These are phyloP conservation scores for Prunella vulgaris DNA, from an alignment of 257 asterid species.

Conservation along the genomic window DNA sequence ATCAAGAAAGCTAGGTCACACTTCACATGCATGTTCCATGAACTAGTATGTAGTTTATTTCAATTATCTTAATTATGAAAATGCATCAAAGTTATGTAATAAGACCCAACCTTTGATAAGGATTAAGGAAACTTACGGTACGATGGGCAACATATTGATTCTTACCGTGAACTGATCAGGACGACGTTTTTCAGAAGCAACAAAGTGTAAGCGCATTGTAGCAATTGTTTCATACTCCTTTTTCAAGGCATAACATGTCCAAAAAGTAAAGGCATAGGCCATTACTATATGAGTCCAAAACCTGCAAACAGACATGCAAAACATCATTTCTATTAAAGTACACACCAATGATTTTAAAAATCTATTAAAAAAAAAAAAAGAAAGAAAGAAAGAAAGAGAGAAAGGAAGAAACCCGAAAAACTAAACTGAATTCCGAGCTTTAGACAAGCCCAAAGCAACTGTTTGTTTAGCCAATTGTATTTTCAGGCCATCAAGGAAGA, in stretches of 20 bases:
- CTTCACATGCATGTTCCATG: not conserved
- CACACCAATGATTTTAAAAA: not conserved
- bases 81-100: not conserved
- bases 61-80: not conserved
- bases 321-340: conserved; percentile 16
- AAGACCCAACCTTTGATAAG: not conserved
- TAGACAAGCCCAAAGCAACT: not conserved
- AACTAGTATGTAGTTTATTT: not conserved
- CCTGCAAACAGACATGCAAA: conserved; percentile 40
- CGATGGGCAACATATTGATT: conserved; percentile 12
- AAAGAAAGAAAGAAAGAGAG: too few species aligned
- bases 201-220: conserved; percentile 82
- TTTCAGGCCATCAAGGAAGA: not conserved
- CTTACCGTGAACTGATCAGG: conserved; percentile 91
- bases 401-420: not conserved
- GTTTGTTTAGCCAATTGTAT: not conserved
- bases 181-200: conserved; percentile 83
- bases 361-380: not conserved
- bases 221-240: conserved; percentile 77
- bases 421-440: not conserved
- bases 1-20: not conserved
- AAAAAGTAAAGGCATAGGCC: conserved; percentile 82
- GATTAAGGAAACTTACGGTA: not conserved
- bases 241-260: conserved; percentile 74
- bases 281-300: conserved; percentile 86